A percentile compares a stretch with the other conserved stretches of the same genome.
These are phyloP conservation scores for Brassica juncea DNA, from an alignment of 345 rosid genomes.

Conservation along the genomic window DNA sequence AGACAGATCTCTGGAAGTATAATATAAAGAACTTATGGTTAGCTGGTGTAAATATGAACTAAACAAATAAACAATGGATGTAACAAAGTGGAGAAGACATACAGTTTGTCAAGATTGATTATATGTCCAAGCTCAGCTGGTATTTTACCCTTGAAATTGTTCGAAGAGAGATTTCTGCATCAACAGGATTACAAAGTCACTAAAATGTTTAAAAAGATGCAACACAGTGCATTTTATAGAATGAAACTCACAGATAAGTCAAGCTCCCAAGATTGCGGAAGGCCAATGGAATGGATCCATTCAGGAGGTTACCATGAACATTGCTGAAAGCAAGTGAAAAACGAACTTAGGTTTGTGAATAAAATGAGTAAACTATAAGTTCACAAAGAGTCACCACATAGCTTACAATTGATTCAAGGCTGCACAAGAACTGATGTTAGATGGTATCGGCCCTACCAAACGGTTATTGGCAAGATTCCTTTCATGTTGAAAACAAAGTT, in stretches of 20 bases:
- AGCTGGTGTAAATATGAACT: neutral
- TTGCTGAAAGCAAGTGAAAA: slow-evolving; percentile 47
- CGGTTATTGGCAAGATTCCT: slow-evolving; percentile 92
- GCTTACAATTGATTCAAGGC: slow-evolving; percentile 91
- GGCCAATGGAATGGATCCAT: slow-evolving; percentile 74
- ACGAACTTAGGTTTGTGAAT: neutral
- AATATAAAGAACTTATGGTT: neutral
- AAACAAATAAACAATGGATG: neutral
- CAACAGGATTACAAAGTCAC: neutral
- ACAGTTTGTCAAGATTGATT: slow-evolving; percentile 88
- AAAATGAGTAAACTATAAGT: neutral
- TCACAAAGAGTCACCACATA: neutral
- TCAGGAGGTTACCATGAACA: slow-evolving; percentile 80
- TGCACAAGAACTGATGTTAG: slow-evolving; percentile 74
- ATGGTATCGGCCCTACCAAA: slow-evolving; percentile 85
- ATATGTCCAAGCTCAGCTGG: slow-evolving; percentile 81
- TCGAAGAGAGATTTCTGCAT: slow-evolving; percentile 73
- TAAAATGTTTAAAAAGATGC: neutral
- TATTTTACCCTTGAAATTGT: slow-evolving; percentile 71
- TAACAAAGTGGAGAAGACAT: slow-evolving; percentile 30
- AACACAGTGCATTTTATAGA: neutral
- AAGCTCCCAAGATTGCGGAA: slow-evolving; percentile 76
- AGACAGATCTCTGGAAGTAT: slow-evolving; percentile 73
- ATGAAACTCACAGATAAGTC: slow-evolving; percentile 76
- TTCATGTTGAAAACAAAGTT: neutral